Percentiles rank a stretch among this genome's conserved stretches.
Conservation (phyloP, 805 yeast genomes). For the Sungouiella thailandica region DNA sequence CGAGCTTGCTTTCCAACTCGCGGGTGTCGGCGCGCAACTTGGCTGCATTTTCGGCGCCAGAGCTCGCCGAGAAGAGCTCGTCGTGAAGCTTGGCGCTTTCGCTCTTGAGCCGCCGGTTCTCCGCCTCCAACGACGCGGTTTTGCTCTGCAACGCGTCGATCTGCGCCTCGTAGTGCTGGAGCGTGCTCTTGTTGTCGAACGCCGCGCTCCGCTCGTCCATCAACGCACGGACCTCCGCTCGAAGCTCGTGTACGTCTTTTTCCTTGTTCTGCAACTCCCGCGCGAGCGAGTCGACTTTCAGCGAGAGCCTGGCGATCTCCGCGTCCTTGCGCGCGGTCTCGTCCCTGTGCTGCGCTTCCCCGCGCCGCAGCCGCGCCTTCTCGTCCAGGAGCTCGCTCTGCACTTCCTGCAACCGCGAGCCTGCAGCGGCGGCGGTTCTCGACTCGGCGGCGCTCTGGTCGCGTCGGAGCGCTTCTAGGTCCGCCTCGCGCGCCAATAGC, state of each 20-base stretch:
- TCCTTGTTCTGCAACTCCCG: slow-evolving; percentile 22
- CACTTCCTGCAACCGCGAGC: slow-evolving; percentile 5
- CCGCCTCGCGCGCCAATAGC: neutral
- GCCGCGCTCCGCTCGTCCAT: slow-evolving; percentile 14
- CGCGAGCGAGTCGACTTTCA: slow-evolving; percentile 13
- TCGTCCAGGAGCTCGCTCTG: slow-evolving; percentile 6
- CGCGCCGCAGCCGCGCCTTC: slow-evolving; percentile 6
- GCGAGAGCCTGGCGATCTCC: slow-evolving; percentile 12
- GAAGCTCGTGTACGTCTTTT: slow-evolving; percentile 16
- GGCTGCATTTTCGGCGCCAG: slow-evolving; percentile 9
- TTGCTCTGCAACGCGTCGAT: slow-evolving; percentile 17
- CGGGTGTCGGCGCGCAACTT: slow-evolving; percentile 14
- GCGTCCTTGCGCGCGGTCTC: slow-evolving; percentile 5
- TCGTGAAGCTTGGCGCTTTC: slow-evolving; percentile 26
- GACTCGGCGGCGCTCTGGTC: neutral
- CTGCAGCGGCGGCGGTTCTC: slow-evolving; percentile 1
- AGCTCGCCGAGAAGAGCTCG: slow-evolving; percentile 15
- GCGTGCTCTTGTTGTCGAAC: slow-evolving; percentile 10
- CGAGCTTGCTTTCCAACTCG: slow-evolving; percentile 23
- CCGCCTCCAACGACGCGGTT: slow-evolving; percentile 14
- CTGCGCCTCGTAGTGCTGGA: slow-evolving; percentile 19
- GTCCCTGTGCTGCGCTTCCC: slow-evolving; percentile 4
- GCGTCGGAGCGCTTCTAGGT: neutral
- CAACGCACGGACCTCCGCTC: slow-evolving; percentile 19
- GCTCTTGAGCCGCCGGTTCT: slow-evolving; percentile 19